Conservation (phyloP, 768 basidiomycete genomes). For the Gymnopilus junonius region DNA sequence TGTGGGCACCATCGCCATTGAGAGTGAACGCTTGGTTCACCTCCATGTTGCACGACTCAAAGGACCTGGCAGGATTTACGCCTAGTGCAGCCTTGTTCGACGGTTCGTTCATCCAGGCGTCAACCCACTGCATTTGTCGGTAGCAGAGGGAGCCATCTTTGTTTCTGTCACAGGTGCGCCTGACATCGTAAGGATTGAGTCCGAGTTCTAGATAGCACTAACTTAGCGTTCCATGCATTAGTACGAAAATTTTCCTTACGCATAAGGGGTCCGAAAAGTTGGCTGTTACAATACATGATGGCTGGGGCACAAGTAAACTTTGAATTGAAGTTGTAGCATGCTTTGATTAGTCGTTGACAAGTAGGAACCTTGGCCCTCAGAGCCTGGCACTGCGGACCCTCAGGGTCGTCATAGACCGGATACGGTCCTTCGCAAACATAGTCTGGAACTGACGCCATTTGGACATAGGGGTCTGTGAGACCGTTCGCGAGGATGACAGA, state of each 20-base stretch:
- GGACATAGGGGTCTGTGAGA: conserved; percentile 80
- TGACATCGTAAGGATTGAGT: conserved; percentile 89
- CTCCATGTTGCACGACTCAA: conserved; percentile 76
- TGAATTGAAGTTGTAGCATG: conserved; percentile 67
- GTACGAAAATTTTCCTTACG: conserved; percentile 47
- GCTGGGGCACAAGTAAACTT: conserved; percentile 77
- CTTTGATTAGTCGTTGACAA: conserved; percentile 74
- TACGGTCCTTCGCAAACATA: conserved; percentile 84
- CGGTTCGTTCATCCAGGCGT: conserved; percentile 83
- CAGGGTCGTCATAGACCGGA: conserved; percentile 73
- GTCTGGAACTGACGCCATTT: conserved; percentile 74
- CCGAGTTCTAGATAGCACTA: conserved; percentile 55
- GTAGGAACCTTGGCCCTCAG: conserved; percentile 68
- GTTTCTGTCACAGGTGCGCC: conserved; percentile 68
- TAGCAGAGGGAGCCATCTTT: conserved; percentile 77
- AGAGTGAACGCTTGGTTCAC: conserved; percentile 81
- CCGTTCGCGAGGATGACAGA: conserved; percentile 91
- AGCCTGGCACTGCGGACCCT: conserved; percentile 67
- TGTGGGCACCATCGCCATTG: conserved; percentile 88
- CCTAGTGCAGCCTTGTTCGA: conserved; percentile 81
- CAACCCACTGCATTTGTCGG: conserved; percentile 83
- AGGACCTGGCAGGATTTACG: conserved; percentile 59
- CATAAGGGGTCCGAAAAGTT: conserved; percentile 72
- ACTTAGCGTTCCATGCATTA: not conserved
- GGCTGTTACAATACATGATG: conserved; percentile 76